Base-by-base conservation (phyloP, 257 asterid genomes). In the Petunia secreta region DNA sequence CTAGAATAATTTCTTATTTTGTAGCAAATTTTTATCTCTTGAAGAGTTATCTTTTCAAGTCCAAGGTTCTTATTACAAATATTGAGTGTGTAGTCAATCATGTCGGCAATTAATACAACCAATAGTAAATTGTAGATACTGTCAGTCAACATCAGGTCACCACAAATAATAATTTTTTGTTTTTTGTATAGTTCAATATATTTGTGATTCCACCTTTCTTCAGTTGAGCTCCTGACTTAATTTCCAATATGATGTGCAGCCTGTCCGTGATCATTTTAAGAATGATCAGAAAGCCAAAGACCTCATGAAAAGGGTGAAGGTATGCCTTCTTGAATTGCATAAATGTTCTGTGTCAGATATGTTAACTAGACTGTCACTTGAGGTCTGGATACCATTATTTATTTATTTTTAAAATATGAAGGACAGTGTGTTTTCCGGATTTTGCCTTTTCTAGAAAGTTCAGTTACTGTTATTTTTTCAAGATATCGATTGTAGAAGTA, bases 231-330 rank as follows among this genome's bases (percentile, higher is more conserved):
- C 43, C 75, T 66, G 14, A 78, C 81, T 15, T 54, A 54, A 67
- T 39, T 58, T 58, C 8, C 54, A 43, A 53, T 68, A 16, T 63
- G 63, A 37, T 80, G 14, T 89, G 87, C 91, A 93, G 95, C 97
- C 95, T 36, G 97, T 93, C 6, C 93, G 97, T 65, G 94, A 94
- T 80, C 98, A 92, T 84, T 94, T 94, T 87, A 89, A 80, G 79
- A 88, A 79, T 48, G 91, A 94, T 73, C 84, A 83, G 2, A 86
- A 82, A 68, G 97, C 98, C 55, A 94, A 87, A 89, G 96, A 91
- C 8, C 90, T 94, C 25, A 5, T 94, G 74, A 90, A 87, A 84
- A 89, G 89, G 80, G 96, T 94, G 58, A 94, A 92, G 97, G 97
- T 94, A 88, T 43, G 88, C 2, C 7, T 53, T 36, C 58, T 67